Conservation (phyloP, 179 eudicot genomes). For the Nepenthes alata region DNA sequence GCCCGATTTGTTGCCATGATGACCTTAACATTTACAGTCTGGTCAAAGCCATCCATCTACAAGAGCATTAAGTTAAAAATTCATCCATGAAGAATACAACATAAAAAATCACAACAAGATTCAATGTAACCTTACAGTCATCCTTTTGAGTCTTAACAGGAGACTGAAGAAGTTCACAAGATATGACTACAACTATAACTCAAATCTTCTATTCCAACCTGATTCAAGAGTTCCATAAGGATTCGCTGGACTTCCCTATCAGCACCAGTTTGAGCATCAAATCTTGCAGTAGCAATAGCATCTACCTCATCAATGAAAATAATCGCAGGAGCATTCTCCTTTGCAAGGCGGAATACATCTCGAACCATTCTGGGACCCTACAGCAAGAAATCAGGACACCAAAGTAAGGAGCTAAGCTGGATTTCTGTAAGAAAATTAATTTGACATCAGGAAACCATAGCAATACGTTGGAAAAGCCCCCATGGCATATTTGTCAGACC, state of each 20-base stretch:
- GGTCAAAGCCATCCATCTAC: conserved; percentile 59
- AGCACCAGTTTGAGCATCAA: conserved; percentile 65
- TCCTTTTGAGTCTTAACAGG: neutral
- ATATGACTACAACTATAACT: neutral
- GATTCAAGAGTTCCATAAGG: conserved; percentile 51
- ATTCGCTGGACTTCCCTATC: conserved; percentile 59
- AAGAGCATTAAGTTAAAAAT: neutral
- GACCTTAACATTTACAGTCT: conserved; percentile 53
- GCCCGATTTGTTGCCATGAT: conserved; percentile 61
- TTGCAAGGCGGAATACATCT: conserved; percentile 43
- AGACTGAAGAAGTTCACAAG: neutral
- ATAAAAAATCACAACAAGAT: neutral
- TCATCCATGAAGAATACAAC: neutral
- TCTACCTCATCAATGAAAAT: conserved; percentile 60
- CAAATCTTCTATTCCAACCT: conserved; percentile 19
- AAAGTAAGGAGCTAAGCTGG: too few species aligned
- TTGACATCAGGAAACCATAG: too few species aligned
- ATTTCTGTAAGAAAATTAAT: too few species aligned
- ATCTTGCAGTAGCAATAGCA: conserved; percentile 56
- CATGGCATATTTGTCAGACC: too few species aligned
- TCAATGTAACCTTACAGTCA: neutral
- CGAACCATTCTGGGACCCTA: conserved; percentile 30
- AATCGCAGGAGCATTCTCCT: conserved; percentile 57
- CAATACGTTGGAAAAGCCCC: too few species aligned
- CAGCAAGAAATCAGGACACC: neutral